Percentiles rank a stretch among this genome's conserved stretches.
Conservation (phyloP, 108 stramenopile genomes). For the Pseudonitzschia delicatissima region DNA sequence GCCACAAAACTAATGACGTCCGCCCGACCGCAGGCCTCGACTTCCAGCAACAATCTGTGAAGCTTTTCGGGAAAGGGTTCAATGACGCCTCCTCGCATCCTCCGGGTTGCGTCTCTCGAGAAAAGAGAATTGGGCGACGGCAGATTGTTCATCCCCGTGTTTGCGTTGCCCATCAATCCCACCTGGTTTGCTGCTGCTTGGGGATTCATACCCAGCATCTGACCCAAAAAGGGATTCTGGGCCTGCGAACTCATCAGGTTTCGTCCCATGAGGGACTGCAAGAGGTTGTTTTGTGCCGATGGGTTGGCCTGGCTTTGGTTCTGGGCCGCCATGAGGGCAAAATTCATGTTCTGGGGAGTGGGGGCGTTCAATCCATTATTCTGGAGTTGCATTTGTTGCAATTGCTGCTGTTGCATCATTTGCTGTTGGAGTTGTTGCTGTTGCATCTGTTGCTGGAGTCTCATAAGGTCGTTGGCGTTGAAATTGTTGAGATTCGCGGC, state of each 20-base stretch:
- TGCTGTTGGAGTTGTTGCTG: constrained; percentile 1
- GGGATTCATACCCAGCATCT: constrained; percentile 10
- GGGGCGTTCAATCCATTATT: background rate
- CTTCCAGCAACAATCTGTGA: constrained; percentile 60
- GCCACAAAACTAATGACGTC: constrained; percentile 74
- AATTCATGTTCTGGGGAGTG: background rate
- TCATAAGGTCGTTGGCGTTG: constrained; percentile 17
- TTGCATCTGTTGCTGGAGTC: constrained; percentile 20
- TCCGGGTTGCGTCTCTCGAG: constrained; percentile 35
- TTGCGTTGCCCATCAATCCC: constrained; percentile 18
- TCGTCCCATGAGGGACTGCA: background rate
- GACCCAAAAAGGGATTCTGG: background rate
- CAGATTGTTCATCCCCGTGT: constrained; percentile 18
- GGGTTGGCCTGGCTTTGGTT: constrained; percentile 17
- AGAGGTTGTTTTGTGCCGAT: background rate
- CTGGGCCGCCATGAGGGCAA: constrained; percentile 7
- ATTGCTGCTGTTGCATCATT: background rate
- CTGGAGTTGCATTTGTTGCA: background rate
- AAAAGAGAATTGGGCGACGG: constrained; percentile 39
- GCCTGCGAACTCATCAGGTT: background rate
- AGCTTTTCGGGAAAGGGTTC: constrained; percentile 67
- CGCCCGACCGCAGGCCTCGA: constrained; percentile 57
- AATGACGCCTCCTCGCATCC: constrained; percentile 56
- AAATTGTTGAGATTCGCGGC: constrained; percentile 6
- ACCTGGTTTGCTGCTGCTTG: too few species aligned